Base-by-base conservation (phyloP, 805 yeast species). In the Tetrapisispora namnaoensis region DNA sequence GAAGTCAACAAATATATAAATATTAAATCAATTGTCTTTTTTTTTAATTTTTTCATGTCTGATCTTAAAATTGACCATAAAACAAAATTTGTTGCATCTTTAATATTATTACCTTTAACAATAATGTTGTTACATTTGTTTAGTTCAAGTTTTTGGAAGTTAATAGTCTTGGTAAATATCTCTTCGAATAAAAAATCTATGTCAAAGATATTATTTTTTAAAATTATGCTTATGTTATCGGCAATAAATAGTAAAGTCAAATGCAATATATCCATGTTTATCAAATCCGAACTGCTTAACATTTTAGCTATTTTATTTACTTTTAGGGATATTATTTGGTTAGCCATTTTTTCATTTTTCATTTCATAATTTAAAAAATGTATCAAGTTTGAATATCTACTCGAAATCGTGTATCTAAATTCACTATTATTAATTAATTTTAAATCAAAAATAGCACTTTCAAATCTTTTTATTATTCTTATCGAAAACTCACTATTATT, bases 81-180 rank as follows among this genome's bases (percentile, higher is more conserved):
- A 0, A 86, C 78, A 58, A 84, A 90, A 63, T 95, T 85, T 0
- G 91, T 79, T 0, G 96, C 80, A 63, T 90, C 98, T 49, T 95
- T 73, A 1, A 91, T 74, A 55, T 82, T 87, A 2, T 76, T 66
- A 0, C 95, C 95, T 7, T 76, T 61, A 0, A 79, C 68, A 32
- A 5, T 30, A 42, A 42, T 42, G 4, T 11, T 18, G 3, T 28
- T 30, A 36, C 5, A 13, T 21, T 70, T 68, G 0, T 80, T 75
- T 7, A 79, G 57, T 42, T 74, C 65, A 28, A 70, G 68, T 52
- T 82, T 86, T 49, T 82, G 83, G 46, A 85, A 75, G 51, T 75
- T 79, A 3, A 83, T 63, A 0, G 80, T 71, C 17, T 54, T 58
- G 22, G 72, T 71, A 2, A 80, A 60, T 5, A 84, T 64, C 1